Percentiles rank a stretch among this genome's conserved stretches.
phyloP scores from a whole-genome alignment of 148 eudicot genomes.

The Arctostaphylos glauca region DNA sequence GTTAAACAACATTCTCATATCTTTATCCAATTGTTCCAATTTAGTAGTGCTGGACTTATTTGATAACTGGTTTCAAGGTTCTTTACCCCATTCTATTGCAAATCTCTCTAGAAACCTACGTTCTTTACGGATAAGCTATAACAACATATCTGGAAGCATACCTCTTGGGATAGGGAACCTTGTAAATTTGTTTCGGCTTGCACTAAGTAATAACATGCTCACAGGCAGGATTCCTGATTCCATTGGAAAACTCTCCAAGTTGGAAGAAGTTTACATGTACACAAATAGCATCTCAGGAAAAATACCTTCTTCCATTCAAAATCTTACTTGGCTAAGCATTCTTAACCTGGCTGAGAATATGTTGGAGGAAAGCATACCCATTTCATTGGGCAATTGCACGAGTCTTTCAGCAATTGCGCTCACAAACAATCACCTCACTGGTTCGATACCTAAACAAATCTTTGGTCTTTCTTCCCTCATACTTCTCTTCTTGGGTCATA shows the following conservation, averaged over 20 bases:
- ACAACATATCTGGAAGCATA: slow-evolving; percentile 15
- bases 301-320: slow-evolving; percentile 11
- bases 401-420: neutral
- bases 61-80: neutral
- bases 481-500: neutral
- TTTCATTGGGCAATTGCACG: slow-evolving; percentile 1
- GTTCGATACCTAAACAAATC: slow-evolving; percentile 7
- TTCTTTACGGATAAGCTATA: accelerated
- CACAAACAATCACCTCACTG: neutral
- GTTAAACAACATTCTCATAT: neutral
- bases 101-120: slow-evolving; percentile 12
- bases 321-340: neutral
- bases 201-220: neutral
- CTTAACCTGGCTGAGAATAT: neutral
- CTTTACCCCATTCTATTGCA: neutral
- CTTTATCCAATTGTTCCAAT: slow-evolving; percentile 19
- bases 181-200: neutral
- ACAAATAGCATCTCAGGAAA: neutral
- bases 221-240: slow-evolving; percentile 5
- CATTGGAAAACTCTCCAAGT: neutral
- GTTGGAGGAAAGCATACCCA: slow-evolving; percentile 2
- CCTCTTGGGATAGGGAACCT: slow-evolving; percentile 13
- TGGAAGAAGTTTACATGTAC: neutral
- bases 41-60: neutral
- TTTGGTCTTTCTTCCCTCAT: neutral